These are phyloP conservation scores for Leccinum cinnamomeum DNA, from an alignment of 1,284 basidiomycete species.

Conservation along the genomic window DNA sequence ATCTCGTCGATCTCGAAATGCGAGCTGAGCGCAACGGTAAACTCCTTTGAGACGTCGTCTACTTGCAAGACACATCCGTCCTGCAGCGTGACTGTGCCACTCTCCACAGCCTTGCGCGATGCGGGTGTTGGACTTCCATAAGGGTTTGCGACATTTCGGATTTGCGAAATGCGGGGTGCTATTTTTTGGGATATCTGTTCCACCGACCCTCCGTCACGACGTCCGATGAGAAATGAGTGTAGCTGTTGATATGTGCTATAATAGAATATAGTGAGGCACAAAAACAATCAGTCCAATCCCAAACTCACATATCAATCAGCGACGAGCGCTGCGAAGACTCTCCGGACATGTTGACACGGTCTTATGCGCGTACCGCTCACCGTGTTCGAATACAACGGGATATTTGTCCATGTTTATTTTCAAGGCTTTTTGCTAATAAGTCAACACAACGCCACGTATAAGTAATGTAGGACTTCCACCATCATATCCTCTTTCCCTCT, in stretches of 20 bases:
- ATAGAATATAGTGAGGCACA: background rate
- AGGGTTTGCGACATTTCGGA: constrained; percentile 55
- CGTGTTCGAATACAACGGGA: constrained; percentile 13
- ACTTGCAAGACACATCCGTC: constrained; percentile 63
- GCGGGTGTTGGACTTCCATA: constrained; percentile 67
- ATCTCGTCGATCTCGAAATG: constrained; percentile 76
- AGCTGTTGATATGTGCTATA: constrained; percentile 66
- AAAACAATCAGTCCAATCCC: background rate
- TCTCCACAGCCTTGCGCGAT: constrained; percentile 65
- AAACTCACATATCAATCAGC: constrained; percentile 48
- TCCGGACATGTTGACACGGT: constrained; percentile 38
- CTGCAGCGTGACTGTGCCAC: constrained; percentile 60
- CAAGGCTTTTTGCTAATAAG: constrained; percentile 26
- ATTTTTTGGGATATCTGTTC: constrained; percentile 61
- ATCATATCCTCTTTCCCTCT: constrained; percentile 76
- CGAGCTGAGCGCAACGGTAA: constrained; percentile 65
- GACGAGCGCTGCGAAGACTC: constrained; percentile 48
- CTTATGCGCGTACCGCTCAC: background rate
- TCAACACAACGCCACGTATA: constrained; percentile 16
- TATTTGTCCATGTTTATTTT: constrained; percentile 30
- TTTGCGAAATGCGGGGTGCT: constrained; percentile 52
- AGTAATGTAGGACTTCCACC: constrained; percentile 34
- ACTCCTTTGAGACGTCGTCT: constrained; percentile 67
- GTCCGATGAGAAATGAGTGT: constrained; percentile 58
- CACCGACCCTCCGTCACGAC: constrained; percentile 53